These are phyloP conservation scores for Aureobasidium sp. DNA, from an alignment of 2,329 filamentous ascomycete genomes.

Conservation along the genomic window DNA sequence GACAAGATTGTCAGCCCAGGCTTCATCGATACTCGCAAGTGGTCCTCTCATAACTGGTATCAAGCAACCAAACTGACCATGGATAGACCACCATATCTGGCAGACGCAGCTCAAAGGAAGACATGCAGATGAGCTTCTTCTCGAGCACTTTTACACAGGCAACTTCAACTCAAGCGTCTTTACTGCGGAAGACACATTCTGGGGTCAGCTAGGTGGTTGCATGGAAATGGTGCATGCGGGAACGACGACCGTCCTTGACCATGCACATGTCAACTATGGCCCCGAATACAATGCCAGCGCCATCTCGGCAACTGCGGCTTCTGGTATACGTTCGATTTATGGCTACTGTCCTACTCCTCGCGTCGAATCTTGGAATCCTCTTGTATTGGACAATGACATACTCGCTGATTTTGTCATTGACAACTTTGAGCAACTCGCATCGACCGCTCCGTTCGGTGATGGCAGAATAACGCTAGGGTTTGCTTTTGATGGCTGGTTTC, in stretches of 20 bases:
- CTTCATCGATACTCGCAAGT: too few species aligned
- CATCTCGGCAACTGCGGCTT: conserved; percentile 36
- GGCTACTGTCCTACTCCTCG: conserved; percentile 34
- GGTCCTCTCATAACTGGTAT: too few species aligned
- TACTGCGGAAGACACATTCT: conserved; percentile 38
- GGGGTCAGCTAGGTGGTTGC: conserved; percentile 38
- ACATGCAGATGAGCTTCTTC: conserved; percentile 35
- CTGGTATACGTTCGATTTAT: conserved; percentile 43
- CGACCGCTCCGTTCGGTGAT: conserved; percentile 26
- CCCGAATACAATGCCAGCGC: conserved; percentile 29
- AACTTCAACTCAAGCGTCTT: conserved; percentile 35
- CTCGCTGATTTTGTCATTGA: conserved; percentile 34
- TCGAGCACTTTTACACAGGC: conserved; percentile 32
- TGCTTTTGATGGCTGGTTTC: conserved; percentile 38
- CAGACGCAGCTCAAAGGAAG: conserved; percentile 35
- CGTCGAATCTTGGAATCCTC: conserved; percentile 28
- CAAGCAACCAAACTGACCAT: too few species aligned
- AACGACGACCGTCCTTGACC: conserved; percentile 37
- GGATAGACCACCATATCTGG: too few species aligned
- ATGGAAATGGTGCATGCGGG: conserved; percentile 38
- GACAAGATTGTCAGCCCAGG: too few species aligned
- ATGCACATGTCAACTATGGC: conserved; percentile 30
- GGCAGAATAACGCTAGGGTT: conserved; percentile 38
- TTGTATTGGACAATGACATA: too few species aligned
- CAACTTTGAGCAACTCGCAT: conserved; percentile 32